These are phyloP conservation scores for Jatropha multifida DNA, from an alignment of 441 rosid species.

Conservation along the genomic window DNA sequence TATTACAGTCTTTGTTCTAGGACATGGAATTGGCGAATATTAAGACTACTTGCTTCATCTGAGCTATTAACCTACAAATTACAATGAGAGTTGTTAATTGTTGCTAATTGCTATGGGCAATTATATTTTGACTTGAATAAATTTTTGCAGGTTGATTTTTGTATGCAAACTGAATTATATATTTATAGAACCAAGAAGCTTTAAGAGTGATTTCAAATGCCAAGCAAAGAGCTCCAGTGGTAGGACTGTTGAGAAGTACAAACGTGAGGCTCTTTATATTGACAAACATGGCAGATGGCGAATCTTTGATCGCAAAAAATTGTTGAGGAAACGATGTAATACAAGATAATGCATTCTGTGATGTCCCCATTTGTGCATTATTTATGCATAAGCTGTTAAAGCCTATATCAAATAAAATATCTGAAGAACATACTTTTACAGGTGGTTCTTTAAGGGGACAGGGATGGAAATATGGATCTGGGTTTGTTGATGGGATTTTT, in stretches of 20 bases:
- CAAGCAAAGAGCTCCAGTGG: slow-evolving; percentile 35
- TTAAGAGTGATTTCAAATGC: slow-evolving; percentile 31
- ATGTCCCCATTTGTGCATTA: too few relatives aligned
- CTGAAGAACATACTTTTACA: slow-evolving; percentile 19
- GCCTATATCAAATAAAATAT: not conserved
- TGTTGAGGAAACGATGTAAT: slow-evolving; percentile 70
- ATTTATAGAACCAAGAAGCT: slow-evolving; percentile 36
- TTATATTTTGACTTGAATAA: not conserved
- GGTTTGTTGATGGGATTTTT: slow-evolving; percentile 89
- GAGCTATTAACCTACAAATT: too few relatives aligned
- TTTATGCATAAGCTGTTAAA: not conserved
- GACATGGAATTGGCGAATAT: not conserved
- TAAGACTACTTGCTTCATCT: not conserved
- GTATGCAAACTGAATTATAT: slow-evolving; percentile 39
- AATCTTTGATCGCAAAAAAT: slow-evolving; percentile 60
- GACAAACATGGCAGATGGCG: slow-evolving; percentile 67
- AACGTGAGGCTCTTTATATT: slow-evolving; percentile 56
- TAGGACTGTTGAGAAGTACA: slow-evolving; percentile 42
- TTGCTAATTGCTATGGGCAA: not conserved
- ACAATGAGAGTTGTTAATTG: not conserved
- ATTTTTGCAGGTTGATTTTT: slow-evolving; percentile 45
- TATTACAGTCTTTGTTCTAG: not conserved
- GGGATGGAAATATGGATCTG: slow-evolving; percentile 97
- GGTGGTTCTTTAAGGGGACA: slow-evolving; percentile 85
- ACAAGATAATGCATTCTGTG: not conserved